phyloP scores from a whole-genome alignment of 2,329 filamentous ascomycete genomes.

The Ceratocystis ficicola region DNA sequence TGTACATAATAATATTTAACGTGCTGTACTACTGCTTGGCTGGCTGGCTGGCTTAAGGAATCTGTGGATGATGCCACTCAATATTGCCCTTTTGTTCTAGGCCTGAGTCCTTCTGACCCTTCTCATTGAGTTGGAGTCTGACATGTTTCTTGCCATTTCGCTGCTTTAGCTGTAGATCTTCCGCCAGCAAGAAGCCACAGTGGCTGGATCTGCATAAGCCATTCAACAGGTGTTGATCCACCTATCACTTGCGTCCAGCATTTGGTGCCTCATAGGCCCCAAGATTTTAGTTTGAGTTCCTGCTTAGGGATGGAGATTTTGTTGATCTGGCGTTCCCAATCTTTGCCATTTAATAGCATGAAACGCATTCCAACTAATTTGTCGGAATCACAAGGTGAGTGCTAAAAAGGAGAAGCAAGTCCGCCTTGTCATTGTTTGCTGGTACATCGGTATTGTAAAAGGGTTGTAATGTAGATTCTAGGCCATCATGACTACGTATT shows the following conservation, averaged over 20 bases:
- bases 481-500: slow-evolving; percentile 85
- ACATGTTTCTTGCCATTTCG: slow-evolving; percentile 3
- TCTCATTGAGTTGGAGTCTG: not conserved
- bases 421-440: not conserved
- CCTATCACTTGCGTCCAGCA: not conserved
- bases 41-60: not conserved
- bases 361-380: not conserved
- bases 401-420: not conserved
- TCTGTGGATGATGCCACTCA: not conserved
- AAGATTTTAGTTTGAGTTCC: not conserved
- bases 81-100: not conserved
- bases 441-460: not conserved
- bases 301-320: not conserved
- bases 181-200: not conserved
- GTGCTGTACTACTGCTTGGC: too few species aligned
- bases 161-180: not conserved
- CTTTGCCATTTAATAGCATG: not conserved
- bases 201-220: not conserved
- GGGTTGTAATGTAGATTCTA: slow-evolving; percentile 4
- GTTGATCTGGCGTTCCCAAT: not conserved
- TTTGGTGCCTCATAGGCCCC: not conserved
- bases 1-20: too few species aligned
- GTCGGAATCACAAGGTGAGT: not conserved
- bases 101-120: not conserved
- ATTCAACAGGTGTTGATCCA: not conserved